Evolutionary conservation across 169 alveolate species (phyloP), one percentile per base, ranked within the genome.

Genomic region (Plasmodium billcollinsi): DNA sequence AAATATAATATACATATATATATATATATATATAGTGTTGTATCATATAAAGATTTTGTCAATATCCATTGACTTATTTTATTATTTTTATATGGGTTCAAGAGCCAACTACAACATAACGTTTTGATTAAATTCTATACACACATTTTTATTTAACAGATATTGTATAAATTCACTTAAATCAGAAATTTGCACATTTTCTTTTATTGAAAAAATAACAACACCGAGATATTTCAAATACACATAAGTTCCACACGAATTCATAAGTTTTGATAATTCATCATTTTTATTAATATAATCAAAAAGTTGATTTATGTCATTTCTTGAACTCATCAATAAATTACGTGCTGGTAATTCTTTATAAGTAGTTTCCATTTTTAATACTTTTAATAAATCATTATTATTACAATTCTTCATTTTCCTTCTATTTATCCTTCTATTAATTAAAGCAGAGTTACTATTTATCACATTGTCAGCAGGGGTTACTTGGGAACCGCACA

Each of bases 241-340:
- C 20, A 26, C 54, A 62, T 83, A 83, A 49, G 39, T 73, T 18
- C 91, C 91, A 70, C 85, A 83, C 4, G 20, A 61, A 14, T 67
- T 29, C 1, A 83, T 43, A 24, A 83, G 69, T 83, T 69, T 56
- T 29, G 74, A 69, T 26, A 70, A n/a, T 52, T 83, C 49, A n/a
- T 83, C 39, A 83, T 83, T 73, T 39, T 39, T 18, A 20, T 45
- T 54, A 54, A 83, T 21, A 14, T 83, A 50, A 11, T 69, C 62
- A 61, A 83, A 83, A 14, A 70, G 56, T 2, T 29, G 26, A 54
- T 54, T 70, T 83, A 83, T 83, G 47, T 83, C 39, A n/a, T 21
- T 33, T 54, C 33, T 69, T 56, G 91, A 83, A 43, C 85, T 83
- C 72, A 83, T 83, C 65, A 83, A 33, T 45, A 83, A 65, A 69